Conservation (phyloP, 2,329 filamentous ascomycete species). For the Leptographium flavum region DNA sequence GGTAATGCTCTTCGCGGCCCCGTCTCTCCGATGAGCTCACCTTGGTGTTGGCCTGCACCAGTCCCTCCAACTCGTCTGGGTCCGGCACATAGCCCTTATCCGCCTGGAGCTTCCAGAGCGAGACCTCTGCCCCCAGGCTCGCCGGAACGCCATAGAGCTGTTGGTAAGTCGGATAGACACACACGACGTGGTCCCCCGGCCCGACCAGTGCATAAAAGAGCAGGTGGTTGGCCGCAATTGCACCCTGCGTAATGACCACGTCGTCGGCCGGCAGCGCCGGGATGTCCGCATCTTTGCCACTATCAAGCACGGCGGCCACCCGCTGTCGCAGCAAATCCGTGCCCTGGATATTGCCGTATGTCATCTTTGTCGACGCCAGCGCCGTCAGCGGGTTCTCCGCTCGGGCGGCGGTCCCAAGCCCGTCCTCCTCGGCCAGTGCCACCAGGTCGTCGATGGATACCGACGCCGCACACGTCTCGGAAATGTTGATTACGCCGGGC, state of each 20-base stretch:
- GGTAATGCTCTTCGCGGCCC: no score
- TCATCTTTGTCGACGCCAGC: slow-evolving; percentile 38
- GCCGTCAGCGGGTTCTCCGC: slow-evolving; percentile 26
- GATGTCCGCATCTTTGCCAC: slow-evolving; percentile 20
- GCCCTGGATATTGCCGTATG: slow-evolving; percentile 60
- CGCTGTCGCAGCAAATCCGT: slow-evolving; percentile 48
- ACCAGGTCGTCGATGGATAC: slow-evolving; percentile 57
- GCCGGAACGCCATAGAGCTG: slow-evolving; percentile 66
- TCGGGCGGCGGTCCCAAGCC: slow-evolving; percentile 16
- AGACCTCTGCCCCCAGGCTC: slow-evolving; percentile 62
- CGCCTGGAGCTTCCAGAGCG: slow-evolving; percentile 56
- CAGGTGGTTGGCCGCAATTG: slow-evolving; percentile 77
- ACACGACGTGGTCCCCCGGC: slow-evolving; percentile 69
- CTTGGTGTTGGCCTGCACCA: slow-evolving; percentile 59
- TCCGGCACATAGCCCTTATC: slow-evolving; percentile 54
- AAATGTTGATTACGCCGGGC: slow-evolving; percentile 50
- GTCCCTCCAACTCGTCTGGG: slow-evolving; percentile 45
- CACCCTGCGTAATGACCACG: slow-evolving; percentile 64
- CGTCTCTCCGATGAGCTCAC: no score
- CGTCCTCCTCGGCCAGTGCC: slow-evolving; percentile 39
- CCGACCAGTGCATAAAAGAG: slow-evolving; percentile 58
- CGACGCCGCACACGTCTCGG: slow-evolving; percentile 66
- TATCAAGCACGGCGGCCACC: slow-evolving; percentile 42
- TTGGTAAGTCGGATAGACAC: slow-evolving; percentile 77
- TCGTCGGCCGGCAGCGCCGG: slow-evolving; percentile 35